These are phyloP conservation scores for Adansonia gregorii DNA, from an alignment of 441 rosid genomes.

Conservation along the genomic window DNA sequence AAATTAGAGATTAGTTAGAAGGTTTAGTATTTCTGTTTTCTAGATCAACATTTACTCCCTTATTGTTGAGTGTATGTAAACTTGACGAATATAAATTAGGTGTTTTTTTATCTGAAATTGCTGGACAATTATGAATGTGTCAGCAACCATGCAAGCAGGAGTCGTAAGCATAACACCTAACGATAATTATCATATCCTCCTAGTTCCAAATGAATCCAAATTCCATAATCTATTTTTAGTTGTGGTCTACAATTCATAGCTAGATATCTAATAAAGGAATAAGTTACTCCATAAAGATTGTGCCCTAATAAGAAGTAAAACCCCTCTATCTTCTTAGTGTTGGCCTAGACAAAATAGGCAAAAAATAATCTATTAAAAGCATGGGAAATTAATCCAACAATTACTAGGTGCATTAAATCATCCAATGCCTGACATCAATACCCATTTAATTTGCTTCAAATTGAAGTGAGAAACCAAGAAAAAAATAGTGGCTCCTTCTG, in stretches of 20 bases:
- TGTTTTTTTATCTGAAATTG: too few species aligned
- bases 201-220: background rate
- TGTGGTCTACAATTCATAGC: slow-evolving; percentile 18
- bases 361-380: slow-evolving; percentile 7
- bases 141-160: too few species aligned
- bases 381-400: slow-evolving; percentile 6
- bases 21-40: too few species aligned
- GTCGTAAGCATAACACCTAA: background rate
- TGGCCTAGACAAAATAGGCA: slow-evolving; percentile 17
- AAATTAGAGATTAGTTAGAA: too few species aligned
- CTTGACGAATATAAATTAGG: too few species aligned
- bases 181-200: background rate
- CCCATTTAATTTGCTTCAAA: slow-evolving; percentile 15
- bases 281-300: slow-evolving; percentile 11
- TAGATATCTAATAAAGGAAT: background rate
- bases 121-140: too few species aligned
- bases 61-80: too few species aligned
- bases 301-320: background rate
- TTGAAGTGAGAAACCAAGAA: background rate
- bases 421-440: background rate
- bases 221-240: background rate
- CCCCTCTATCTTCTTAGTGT: background rate
- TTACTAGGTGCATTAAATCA: slow-evolving; percentile 2
- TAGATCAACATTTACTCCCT: too few species aligned
- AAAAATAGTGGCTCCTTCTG: background rate